These are phyloP conservation scores for Cynanchum wilfordii DNA, from an alignment of 257 asterid species.

Conservation along the genomic window DNA sequence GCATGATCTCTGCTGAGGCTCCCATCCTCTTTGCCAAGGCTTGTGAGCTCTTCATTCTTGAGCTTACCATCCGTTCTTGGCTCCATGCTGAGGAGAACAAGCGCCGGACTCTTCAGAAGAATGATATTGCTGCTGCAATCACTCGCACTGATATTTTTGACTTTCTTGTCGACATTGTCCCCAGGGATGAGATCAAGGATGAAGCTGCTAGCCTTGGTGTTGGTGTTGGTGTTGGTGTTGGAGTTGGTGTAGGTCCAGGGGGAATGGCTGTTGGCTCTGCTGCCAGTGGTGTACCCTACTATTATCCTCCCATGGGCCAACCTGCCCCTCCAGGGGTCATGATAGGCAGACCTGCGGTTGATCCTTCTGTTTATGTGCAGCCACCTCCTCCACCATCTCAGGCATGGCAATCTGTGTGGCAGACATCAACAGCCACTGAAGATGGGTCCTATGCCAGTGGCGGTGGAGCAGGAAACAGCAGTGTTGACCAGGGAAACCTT, in stretches of 20 bases:
- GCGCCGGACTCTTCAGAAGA: slow-evolving; percentile 84
- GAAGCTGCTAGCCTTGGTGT: slow-evolving; percentile 41
- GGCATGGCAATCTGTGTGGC: slow-evolving; percentile 90
- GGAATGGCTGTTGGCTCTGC: slow-evolving; percentile 30
- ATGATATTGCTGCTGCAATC: slow-evolving; percentile 87
- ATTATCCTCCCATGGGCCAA: slow-evolving; percentile 77
- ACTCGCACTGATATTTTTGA: slow-evolving; percentile 88
- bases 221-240: slow-evolving; percentile 17
- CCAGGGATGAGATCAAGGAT: slow-evolving; percentile 82
- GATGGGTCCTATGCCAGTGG: slow-evolving; percentile 58
- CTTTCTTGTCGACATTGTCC: slow-evolving; percentile 81
- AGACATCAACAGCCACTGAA: slow-evolving; percentile 31
- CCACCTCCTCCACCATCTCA: slow-evolving; percentile 67
- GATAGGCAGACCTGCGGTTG: slow-evolving; percentile 77
- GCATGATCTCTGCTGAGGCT: slow-evolving; percentile 94
- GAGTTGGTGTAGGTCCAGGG: slow-evolving; percentile 28
- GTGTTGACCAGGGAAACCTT: slow-evolving; percentile 56
- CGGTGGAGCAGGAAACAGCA: slow-evolving; percentile 30
- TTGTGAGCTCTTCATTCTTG: slow-evolving; percentile 87
- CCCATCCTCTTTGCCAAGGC: slow-evolving; percentile 93
- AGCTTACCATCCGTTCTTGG: slow-evolving; percentile 93
- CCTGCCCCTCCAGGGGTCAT: slow-evolving; percentile 43
- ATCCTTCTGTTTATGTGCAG: slow-evolving; percentile 59
- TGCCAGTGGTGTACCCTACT: slow-evolving; percentile 71
- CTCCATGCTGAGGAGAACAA: slow-evolving; percentile 94